Conservation (phyloP, 306 rosid genomes). For the Prunus kanzakura region DNA sequence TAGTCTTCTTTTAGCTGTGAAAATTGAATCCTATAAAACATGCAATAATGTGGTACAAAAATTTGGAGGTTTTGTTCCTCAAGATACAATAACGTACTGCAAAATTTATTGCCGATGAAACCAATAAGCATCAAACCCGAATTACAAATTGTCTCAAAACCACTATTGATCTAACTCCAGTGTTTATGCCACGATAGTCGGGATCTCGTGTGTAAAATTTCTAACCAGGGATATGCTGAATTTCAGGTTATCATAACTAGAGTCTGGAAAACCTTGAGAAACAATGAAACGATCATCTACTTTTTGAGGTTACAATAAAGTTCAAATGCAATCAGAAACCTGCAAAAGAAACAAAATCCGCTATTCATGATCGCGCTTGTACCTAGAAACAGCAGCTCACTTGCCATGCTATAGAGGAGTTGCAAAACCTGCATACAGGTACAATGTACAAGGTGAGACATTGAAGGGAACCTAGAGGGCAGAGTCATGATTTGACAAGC, state of each 20-base stretch:
- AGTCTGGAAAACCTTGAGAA: conserved; percentile 8
- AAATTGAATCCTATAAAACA: too few relatives aligned
- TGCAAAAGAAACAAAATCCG: conserved; percentile 36
- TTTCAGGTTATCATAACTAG: conserved; percentile 6
- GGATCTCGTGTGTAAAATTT: conserved; percentile 1
- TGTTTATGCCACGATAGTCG: conserved; percentile 5
- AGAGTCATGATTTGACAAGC: background rate
- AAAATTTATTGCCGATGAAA: background rate
- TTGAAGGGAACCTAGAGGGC: background rate
- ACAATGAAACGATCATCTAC: conserved; percentile 10
- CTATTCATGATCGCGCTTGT: conserved; percentile 24
- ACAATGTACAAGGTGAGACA: conserved; percentile 19
- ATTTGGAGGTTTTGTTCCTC: background rate
- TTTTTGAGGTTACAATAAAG: conserved; percentile 26
- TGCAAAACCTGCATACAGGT: conserved; percentile 65
- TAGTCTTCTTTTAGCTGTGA: too few relatives aligned
- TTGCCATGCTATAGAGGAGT: conserved; percentile 67
- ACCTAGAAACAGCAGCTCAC: conserved; percentile 23
- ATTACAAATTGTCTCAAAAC: conserved; percentile 16
- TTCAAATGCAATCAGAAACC: conserved; percentile 26
- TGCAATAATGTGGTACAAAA: too few relatives aligned
- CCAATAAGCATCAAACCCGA: background rate
- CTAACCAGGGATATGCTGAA: background rate
- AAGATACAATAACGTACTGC: background rate
- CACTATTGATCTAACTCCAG: conserved; percentile 21